phyloP scores from a whole-genome alignment of 768 basidiomycete species.

The Boletus coccyginus region DNA sequence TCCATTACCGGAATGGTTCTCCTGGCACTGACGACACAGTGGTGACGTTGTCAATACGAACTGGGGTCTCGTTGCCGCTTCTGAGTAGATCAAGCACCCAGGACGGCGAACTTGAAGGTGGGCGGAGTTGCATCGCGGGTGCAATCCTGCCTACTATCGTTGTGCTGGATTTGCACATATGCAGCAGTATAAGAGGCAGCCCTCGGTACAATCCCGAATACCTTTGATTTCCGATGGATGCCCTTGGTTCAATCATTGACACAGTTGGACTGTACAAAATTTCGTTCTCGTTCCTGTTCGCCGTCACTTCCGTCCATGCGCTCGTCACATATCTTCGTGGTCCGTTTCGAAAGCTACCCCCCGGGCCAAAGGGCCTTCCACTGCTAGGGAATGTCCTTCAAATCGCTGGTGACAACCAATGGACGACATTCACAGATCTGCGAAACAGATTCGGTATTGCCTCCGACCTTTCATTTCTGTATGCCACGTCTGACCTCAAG shows the following conservation, averaged over 20 bases:
- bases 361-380: slow-evolving; percentile 5
- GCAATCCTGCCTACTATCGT: no score
- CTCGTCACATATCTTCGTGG: slow-evolving; percentile 3
- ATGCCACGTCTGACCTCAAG: not conserved
- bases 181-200: not conserved
- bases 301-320: not conserved
- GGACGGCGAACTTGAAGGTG: no score
- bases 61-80: no score
- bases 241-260: not conserved
- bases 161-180: no score
- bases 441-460: slow-evolving; percentile 2
- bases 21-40: no score
- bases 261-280: not conserved
- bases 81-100: no score
- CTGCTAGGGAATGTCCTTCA: slow-evolving; percentile 1
- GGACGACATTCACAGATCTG: not conserved
- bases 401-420: not conserved
- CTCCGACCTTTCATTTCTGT: no score
- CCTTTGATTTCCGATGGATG: not conserved
- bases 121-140: no score
- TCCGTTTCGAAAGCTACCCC: slow-evolving; percentile 2
- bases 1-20: no score
- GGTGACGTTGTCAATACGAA: no score
- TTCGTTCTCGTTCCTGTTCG: not conserved
- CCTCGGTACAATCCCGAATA: no score